Percentiles rank a stretch among this genome's conserved stretches.
phyloP scores from a whole-genome alignment of 1,284 basidiomycete genomes.

The Pisolithus thermaeus region DNA sequence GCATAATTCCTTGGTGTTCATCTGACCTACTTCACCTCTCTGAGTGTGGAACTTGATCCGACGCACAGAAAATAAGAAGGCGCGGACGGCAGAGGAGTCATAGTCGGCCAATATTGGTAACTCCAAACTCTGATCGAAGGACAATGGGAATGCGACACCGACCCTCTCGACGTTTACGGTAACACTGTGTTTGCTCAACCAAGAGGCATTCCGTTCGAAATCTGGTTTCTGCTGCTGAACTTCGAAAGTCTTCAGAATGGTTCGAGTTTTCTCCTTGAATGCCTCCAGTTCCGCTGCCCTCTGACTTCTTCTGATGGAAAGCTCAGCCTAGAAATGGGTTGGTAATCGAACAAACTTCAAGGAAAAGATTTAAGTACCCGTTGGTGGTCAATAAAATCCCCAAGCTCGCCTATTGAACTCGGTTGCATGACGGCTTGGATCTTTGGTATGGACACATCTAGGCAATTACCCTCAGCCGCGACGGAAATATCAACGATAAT shows the following conservation, averaged over 20 bases:
- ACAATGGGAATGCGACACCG: constrained; percentile 81
- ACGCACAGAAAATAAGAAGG: constrained; percentile 79
- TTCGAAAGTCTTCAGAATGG: constrained; percentile 69
- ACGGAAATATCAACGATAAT: constrained; percentile 67
- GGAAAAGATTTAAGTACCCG: constrained; percentile 43
- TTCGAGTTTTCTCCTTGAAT: constrained; percentile 77
- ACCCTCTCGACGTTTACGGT: constrained; percentile 63
- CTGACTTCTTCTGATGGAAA: constrained; percentile 65
- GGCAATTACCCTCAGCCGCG: constrained; percentile 30
- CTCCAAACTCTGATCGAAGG: constrained; percentile 48
- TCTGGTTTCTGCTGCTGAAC: constrained; percentile 42
- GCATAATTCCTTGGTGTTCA: constrained; percentile 64
- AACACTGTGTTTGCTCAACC: constrained; percentile 65
- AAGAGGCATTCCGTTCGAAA: constrained; percentile 39
- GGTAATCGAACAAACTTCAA: background rate
- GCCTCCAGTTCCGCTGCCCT: constrained; percentile 71
- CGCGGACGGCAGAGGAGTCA: constrained; percentile 51
- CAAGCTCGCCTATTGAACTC: constrained; percentile 81
- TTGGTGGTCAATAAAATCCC: constrained; percentile 80
- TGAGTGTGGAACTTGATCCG: constrained; percentile 68
- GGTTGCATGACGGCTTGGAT: constrained; percentile 91
- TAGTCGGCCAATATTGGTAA: constrained; percentile 35
- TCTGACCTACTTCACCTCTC: constrained; percentile 74
- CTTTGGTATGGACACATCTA: constrained; percentile 60
- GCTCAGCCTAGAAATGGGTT: constrained; percentile 52